phyloP scores from a whole-genome alignment of 2,329 filamentous ascomycete species.

The Podosphaera xanthii region DNA sequence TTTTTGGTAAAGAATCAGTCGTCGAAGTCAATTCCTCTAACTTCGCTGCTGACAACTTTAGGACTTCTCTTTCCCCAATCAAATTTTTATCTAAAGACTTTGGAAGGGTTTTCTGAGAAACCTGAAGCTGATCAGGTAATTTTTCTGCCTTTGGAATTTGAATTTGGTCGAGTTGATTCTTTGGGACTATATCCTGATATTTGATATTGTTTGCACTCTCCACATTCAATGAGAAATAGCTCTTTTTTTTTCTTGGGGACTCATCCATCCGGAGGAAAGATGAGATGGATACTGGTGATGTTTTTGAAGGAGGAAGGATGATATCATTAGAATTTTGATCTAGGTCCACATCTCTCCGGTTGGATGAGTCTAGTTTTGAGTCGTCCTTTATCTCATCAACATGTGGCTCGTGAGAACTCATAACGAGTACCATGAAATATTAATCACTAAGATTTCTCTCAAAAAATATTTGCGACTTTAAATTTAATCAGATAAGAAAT shows the following conservation, averaged over 20 bases:
- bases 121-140: not conserved
- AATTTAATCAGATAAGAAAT: too few species aligned
- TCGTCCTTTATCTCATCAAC: too few species aligned
- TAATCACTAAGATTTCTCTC: too few species aligned
- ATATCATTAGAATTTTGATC: not conserved
- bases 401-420: too few species aligned
- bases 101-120: not conserved
- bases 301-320: not conserved
- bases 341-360: not conserved
- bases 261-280: not conserved
- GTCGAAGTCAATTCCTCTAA: slow-evolving; percentile 33
- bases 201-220: not conserved
- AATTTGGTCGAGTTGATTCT: not conserved
- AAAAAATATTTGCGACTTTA: too few species aligned
- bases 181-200: not conserved
- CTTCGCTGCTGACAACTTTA: slow-evolving; percentile 1
- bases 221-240: not conserved
- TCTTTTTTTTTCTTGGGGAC: not conserved
- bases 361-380: too few species aligned
- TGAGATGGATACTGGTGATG: not conserved
- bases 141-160: not conserved
- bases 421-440: too few species aligned
- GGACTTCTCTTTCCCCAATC: not conserved
- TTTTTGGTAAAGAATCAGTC: slow-evolving; percentile 34
- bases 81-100: not conserved